These are phyloP conservation scores for Phytophthora boehmeriae DNA, from an alignment of 352 stramenopile species.

Conservation along the genomic window DNA sequence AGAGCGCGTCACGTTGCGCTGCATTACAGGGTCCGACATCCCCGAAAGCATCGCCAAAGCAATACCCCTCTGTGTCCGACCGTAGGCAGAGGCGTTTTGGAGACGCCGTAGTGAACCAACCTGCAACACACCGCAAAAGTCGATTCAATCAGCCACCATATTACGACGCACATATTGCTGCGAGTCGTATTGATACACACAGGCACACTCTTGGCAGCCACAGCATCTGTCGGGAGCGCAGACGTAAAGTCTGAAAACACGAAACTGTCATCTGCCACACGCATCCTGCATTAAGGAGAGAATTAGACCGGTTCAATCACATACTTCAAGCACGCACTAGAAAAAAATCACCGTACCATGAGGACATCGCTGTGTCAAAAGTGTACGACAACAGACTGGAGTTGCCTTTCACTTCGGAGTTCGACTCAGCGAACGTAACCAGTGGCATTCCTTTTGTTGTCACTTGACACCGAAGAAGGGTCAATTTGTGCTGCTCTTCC, in stretches of 20 bases:
- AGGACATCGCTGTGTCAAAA: slow-evolving; percentile 73
- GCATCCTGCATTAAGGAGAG: slow-evolving; percentile 62
- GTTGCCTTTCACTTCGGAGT: slow-evolving; percentile 44
- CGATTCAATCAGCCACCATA: slow-evolving; percentile 4
- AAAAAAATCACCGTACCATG: slow-evolving; percentile 61
- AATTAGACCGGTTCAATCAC: slow-evolving; percentile 3
- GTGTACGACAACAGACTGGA: slow-evolving; percentile 81
- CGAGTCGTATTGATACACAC: slow-evolving; percentile 36
- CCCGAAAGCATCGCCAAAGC: slow-evolving; percentile 73
- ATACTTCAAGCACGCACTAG: neutral
- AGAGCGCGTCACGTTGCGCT: slow-evolving; percentile 82
- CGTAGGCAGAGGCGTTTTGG: slow-evolving; percentile 83
- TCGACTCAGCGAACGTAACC: slow-evolving; percentile 83
- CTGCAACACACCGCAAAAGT: slow-evolving; percentile 28
- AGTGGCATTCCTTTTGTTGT: slow-evolving; percentile 74
- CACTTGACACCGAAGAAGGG: slow-evolving; percentile 74
- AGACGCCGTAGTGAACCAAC: slow-evolving; percentile 77
- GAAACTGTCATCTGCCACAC: slow-evolving; percentile 85
- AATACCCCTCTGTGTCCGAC: slow-evolving; percentile 65
- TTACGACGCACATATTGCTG: neutral
- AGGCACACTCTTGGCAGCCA: slow-evolving; percentile 66
- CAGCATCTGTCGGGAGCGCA: slow-evolving; percentile 71
- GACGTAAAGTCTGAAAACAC: slow-evolving; percentile 87
- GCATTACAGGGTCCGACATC: slow-evolving; percentile 72
- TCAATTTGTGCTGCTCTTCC: slow-evolving; percentile 51